These are phyloP conservation scores for Ganoderma leucocontextum DNA, from an alignment of 1,284 basidiomycete genomes.

Conservation along the genomic window DNA sequence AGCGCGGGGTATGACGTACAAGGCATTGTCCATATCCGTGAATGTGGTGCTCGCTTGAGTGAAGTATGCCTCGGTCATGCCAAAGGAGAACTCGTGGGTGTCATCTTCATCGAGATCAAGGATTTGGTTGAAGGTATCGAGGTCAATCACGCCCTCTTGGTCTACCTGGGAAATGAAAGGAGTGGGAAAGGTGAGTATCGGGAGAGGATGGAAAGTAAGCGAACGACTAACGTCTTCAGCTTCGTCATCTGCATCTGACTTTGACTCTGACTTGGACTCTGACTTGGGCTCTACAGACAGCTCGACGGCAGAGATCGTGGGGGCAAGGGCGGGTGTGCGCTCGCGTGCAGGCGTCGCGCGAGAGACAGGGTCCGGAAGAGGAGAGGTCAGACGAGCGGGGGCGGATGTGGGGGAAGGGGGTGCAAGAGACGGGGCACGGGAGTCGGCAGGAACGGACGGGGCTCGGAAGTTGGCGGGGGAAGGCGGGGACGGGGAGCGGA, in stretches of 20 bases:
- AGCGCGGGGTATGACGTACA: constrained; percentile 61
- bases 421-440: constrained; percentile 28
- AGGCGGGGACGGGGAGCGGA: constrained; percentile 34
- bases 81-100: constrained; percentile 78
- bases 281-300: constrained; percentile 2
- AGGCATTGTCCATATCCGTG: constrained; percentile 76
- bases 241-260: constrained; percentile 21
- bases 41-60: constrained; percentile 82
- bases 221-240: constrained; percentile 30
- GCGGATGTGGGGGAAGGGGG: constrained; percentile 26
- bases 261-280: constrained; percentile 4
- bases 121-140: constrained; percentile 85
- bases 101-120: constrained; percentile 92
- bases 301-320: constrained; percentile 15
- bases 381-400: constrained; percentile 29
- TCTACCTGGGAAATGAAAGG: constrained; percentile 20
- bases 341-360: constrained; percentile 25
- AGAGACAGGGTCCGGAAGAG: constrained; percentile 17
- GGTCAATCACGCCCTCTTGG: constrained; percentile 61
- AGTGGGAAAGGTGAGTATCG: constrained; percentile 5
- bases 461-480: not conserved
- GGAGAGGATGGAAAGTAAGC: not conserved
- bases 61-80: constrained; percentile 86
- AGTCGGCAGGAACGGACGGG: constrained; percentile 5
- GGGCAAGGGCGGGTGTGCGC: constrained; percentile 13